Conservation (phyloP, 768 basidiomycete genomes). For the Termitomyces sp. region DNA sequence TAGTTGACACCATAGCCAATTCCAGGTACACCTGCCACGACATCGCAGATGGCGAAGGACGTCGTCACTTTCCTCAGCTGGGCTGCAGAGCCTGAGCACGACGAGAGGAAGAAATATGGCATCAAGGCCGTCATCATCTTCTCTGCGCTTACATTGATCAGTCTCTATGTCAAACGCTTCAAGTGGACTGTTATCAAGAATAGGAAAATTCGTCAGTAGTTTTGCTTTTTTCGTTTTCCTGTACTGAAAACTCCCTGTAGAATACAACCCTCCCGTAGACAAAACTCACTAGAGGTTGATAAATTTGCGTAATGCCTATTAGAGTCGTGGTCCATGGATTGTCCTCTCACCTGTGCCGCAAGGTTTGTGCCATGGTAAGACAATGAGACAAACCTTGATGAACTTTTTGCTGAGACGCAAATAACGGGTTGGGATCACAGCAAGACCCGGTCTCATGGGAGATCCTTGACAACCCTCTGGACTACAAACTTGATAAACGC, state of each 20-base stretch:
- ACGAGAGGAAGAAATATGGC: conserved; percentile 96
- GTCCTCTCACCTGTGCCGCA: background rate
- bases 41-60: conserved; percentile 99
- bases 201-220: conserved; percentile 79
- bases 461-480: background rate
- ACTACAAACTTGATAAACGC: background rate
- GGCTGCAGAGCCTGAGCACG: conserved; percentile 98
- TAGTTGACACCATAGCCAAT: background rate
- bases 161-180: conserved; percentile 91
- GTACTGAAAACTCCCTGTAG: conserved; percentile 21
- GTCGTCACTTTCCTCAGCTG: conserved; percentile 93
- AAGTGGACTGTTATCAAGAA: conserved; percentile 93
- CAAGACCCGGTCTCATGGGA: background rate
- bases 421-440: background rate
- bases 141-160: conserved; percentile 75
- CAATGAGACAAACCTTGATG: background rate
- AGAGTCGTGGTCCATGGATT: conserved; percentile 1
- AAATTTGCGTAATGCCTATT: conserved; percentile 11
- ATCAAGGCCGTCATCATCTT: conserved; percentile 95
- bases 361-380: background rate
- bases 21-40: conserved; percentile 89
- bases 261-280: conserved; percentile 59
- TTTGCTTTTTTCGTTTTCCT: background rate
- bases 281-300: conserved; percentile 48
- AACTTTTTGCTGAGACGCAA: background rate